A percentile compares a stretch with the other conserved stretches of the same genome.
Evolutionary conservation across 1,284 basidiomycete species (phyloP).

Genomic region (Marasmius sp.): DNA sequence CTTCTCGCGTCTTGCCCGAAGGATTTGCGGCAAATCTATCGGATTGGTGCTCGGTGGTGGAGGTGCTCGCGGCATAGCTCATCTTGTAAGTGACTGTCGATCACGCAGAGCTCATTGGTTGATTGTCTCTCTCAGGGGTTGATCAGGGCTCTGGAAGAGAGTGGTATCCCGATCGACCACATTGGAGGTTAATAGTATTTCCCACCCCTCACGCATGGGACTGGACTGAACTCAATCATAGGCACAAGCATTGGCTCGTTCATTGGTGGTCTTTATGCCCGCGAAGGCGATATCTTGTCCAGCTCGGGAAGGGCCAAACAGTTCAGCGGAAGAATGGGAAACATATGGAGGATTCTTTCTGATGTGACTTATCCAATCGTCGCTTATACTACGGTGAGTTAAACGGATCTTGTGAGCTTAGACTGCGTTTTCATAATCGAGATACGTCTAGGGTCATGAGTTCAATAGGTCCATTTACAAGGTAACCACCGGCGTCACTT

Average conservation of each 20-base stretch:
- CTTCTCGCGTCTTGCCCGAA: constrained; percentile 88
- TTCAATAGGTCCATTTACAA: constrained; percentile 87
- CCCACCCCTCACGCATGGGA: neutral
- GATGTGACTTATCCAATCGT: constrained; percentile 97
- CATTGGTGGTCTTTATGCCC: constrained; percentile 95
- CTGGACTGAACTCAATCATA: constrained; percentile 20
- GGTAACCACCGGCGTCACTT: constrained; percentile 35
- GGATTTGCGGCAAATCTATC: constrained; percentile 91
- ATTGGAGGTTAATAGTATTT: constrained; percentile 60
- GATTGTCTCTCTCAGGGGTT: constrained; percentile 57
- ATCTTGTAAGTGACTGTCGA: constrained; percentile 60
- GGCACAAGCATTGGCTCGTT: constrained; percentile 91
- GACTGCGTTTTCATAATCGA: constrained; percentile 7
- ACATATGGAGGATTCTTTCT: constrained; percentile 91
- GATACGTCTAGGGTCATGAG: constrained; percentile 72
- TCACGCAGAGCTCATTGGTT: constrained; percentile 7
- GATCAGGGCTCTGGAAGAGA: constrained; percentile 89
- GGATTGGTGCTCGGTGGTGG: constrained; percentile 96
- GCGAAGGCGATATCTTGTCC: constrained; percentile 89
- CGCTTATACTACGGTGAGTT: constrained; percentile 91
- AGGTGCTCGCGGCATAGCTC: constrained; percentile 92
- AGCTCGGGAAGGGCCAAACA: constrained; percentile 87
- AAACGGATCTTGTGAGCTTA: constrained; percentile 17
- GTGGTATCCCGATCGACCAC: constrained; percentile 90
- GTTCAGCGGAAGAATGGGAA: constrained; percentile 90